These are phyloP conservation scores for Pyrenochaeta sp. DNA, from an alignment of 2,329 filamentous ascomycete genomes.

Conservation along the genomic window DNA sequence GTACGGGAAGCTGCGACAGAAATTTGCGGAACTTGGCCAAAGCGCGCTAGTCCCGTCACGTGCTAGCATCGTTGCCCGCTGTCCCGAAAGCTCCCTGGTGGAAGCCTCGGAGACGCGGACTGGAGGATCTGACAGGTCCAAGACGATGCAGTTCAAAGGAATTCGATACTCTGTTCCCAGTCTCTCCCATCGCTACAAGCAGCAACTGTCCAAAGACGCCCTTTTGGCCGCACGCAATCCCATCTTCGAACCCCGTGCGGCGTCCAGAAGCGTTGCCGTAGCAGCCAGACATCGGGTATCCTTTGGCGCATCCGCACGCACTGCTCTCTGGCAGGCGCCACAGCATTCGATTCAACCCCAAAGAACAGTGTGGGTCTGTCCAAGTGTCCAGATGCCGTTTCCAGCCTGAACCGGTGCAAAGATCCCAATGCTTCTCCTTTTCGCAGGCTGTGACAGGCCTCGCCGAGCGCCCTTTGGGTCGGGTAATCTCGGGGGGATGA, in stretches of 20 bases:
- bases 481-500: constrained; percentile 26
- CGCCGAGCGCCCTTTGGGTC: constrained; percentile 19
- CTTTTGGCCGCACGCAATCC: neutral
- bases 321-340: constrained; percentile 18
- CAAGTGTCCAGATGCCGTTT: constrained; percentile 34
- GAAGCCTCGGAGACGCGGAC: constrained; percentile 32
- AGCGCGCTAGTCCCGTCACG: constrained; percentile 29
- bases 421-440: constrained; percentile 11
- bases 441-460: constrained; percentile 3
- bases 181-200: neutral
- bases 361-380: constrained; percentile 28
- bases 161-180: neutral
- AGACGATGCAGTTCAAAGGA: neutral
- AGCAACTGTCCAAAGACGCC: neutral
- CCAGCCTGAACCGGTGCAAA: constrained; percentile 12
- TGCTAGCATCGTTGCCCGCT: constrained; percentile 20
- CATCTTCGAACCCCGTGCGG: constrained; percentile 4
- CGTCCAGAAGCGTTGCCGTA: constrained; percentile 27
- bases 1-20: constrained; percentile 28
- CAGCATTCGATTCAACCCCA: constrained; percentile 14
- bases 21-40: constrained; percentile 34
- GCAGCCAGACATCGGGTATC: constrained; percentile 25
- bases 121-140: constrained; percentile 2
- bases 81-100: constrained; percentile 29
- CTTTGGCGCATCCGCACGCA: constrained; percentile 19